phyloP scores from a whole-genome alignment of 106 monocot genomes.

The Allium fistulosum region DNA sequence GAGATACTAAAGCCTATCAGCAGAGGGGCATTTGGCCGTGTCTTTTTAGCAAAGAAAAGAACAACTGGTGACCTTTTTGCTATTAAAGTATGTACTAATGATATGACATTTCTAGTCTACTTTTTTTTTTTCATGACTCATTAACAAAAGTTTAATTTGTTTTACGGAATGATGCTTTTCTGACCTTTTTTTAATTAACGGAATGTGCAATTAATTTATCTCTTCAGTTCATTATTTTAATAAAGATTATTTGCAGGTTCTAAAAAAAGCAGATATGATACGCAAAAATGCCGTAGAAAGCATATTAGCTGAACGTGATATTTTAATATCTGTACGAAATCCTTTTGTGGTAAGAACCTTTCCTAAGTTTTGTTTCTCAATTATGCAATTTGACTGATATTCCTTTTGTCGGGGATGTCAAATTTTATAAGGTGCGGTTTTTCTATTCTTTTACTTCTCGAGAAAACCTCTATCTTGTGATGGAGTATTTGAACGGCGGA shows the following conservation, averaged over 20 bases:
- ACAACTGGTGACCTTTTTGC: constrained; percentile 99
- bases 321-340: constrained; percentile 92
- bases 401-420: neutral
- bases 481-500: constrained; percentile 80
- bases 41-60: constrained; percentile 98
- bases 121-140: too few relatives aligned
- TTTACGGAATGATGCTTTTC: neutral
- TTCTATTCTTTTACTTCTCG: constrained; percentile 65
- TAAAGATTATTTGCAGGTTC: constrained; percentile 45
- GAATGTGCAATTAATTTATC: neutral
- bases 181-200: neutral
- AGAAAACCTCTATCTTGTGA: constrained; percentile 70
- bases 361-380: neutral
- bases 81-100: constrained; percentile 60
- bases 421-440: constrained; percentile 40
- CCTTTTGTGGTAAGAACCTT: constrained; percentile 82
- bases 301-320: constrained; percentile 94
- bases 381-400: too few relatives aligned
- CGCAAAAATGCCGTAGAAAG: constrained; percentile 99
- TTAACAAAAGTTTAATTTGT: neutral
- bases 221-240: neutral
- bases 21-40: constrained; percentile 97
- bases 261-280: constrained; percentile 97
- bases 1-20: constrained; percentile 99
- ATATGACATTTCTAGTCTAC: neutral